phyloP scores from a whole-genome alignment of 768 basidiomycete species.

The Fomitopsis serialis region DNA sequence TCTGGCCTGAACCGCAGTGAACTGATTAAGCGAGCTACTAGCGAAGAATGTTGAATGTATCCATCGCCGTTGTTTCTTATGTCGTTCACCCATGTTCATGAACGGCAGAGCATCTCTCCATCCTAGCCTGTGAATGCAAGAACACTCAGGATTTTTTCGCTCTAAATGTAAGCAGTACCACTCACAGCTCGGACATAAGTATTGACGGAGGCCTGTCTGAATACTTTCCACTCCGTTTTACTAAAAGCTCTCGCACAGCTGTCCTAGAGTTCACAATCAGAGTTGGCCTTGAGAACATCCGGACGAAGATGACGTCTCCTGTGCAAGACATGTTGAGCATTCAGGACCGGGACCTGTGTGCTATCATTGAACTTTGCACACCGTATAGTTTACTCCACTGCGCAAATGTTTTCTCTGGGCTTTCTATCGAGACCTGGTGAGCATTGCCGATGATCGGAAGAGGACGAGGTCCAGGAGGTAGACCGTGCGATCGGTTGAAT shows the following conservation, averaged over 20 bases:
- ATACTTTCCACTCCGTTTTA: conserved; percentile 23
- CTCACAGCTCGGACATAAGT: not conserved
- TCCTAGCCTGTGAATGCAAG: not conserved
- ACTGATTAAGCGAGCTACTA: not conserved
- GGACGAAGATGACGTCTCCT: conserved; percentile 2
- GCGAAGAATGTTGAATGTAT: not conserved
- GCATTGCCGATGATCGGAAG: too few relatives aligned
- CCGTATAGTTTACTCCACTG: not conserved
- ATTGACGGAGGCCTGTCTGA: conserved; percentile 12
- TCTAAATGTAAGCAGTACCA: not conserved
- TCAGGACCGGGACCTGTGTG: too few relatives aligned
- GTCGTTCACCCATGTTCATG: not conserved
- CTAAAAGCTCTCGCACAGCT: conserved; percentile 10
- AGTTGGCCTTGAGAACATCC: not conserved
- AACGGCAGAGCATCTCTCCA: not conserved
- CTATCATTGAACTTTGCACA: not conserved
- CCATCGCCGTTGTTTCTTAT: not conserved
- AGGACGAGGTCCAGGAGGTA: too few relatives aligned
- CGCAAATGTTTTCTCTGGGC: not conserved
- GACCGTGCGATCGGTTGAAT: too few relatives aligned
- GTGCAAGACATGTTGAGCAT: too few relatives aligned
- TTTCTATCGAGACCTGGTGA: not conserved
- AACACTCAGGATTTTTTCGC: not conserved
- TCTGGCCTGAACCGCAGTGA: not conserved
- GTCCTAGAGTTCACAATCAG: not conserved